A percentile compares a stretch with the other conserved stretches of the same genome.
Evolutionary conservation across 2,329 filamentous ascomycete genomes (phyloP).

Genomic region (Verticillium zaregamsianum): DNA sequence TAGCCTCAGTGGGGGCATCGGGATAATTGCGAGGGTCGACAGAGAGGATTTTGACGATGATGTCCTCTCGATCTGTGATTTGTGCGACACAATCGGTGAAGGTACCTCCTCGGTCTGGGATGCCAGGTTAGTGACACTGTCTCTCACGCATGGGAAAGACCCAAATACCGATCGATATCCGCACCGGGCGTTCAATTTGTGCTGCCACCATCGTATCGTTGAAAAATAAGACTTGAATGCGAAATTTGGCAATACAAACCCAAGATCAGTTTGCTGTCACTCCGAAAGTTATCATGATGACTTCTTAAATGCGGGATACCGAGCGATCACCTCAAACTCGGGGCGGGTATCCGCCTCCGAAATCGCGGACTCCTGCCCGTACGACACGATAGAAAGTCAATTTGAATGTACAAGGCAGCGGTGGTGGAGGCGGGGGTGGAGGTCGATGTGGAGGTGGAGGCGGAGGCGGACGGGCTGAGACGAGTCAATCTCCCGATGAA

Average conservation of each 20-base stretch:
- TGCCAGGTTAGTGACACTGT: too few species aligned
- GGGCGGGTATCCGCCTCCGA: background rate
- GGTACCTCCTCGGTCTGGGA: constrained; percentile 34
- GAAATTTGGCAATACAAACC: too few species aligned
- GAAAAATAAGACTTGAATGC: background rate
- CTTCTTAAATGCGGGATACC: too few species aligned
- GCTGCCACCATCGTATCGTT: background rate
- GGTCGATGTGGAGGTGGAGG: background rate
- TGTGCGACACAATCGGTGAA: constrained; percentile 68
- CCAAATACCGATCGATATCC: background rate
- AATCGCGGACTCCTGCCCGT: background rate
- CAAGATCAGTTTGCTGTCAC: too few species aligned
- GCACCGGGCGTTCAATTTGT: background rate
- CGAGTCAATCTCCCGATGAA: too few species aligned
- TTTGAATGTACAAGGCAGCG: background rate
- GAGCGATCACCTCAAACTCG: background rate
- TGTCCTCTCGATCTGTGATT: constrained; percentile 59
- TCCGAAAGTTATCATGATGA: too few species aligned
- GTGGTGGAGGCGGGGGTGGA: background rate
- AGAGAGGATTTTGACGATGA: constrained; percentile 68
- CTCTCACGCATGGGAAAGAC: constrained; percentile 13
- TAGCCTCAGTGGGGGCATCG: constrained; percentile 71
- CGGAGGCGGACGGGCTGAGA: background rate
- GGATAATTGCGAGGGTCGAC: constrained; percentile 69
- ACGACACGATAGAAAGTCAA: too few species aligned